phyloP scores from a whole-genome alignment of 2,329 filamentous ascomycete genomes.

The Onygenales sp. region DNA sequence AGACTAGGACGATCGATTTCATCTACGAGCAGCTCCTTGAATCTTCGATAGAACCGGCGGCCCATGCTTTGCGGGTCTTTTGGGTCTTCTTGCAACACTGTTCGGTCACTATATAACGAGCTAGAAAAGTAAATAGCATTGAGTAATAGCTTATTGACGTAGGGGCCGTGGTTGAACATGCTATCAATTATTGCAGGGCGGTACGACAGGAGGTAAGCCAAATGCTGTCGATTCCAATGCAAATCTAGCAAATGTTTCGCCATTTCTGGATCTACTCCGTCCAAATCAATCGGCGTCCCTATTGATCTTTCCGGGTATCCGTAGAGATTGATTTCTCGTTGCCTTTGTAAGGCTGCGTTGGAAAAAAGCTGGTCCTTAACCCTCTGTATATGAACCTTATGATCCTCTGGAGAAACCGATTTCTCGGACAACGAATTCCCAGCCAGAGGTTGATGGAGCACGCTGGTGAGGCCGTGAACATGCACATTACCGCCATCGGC shows the following conservation, averaged over 20 bases:
- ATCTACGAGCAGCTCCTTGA: conserved; percentile 37
- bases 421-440: no score
- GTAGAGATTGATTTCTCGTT: no score
- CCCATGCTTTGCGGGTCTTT: conserved; percentile 41
- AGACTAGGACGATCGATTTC: conserved; percentile 42
- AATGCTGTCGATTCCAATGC: conserved; percentile 47
- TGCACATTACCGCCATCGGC: no score
- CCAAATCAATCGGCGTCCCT: conserved; percentile 37
- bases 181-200: conserved; percentile 45
- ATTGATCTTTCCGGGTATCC: no score
- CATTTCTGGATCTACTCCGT: conserved; percentile 44
- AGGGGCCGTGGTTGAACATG: conserved; percentile 39
- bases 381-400: no score
- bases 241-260: conserved; percentile 43
- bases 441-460: no score
- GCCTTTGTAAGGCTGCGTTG: no score
- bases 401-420: no score
- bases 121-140: conserved; percentile 42
- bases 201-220: conserved; percentile 41
- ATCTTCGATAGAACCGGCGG: conserved; percentile 38
- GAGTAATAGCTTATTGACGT: conserved; percentile 43
- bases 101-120: conserved; percentile 38
- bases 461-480: no score
- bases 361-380: no score
- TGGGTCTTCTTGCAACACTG: conserved; percentile 37